Evolutionary conservation across 2,329 filamentous ascomycete species (phyloP), one percentile per base, ranked within the genome.

Genomic region (Leptographium flavum): DNA sequence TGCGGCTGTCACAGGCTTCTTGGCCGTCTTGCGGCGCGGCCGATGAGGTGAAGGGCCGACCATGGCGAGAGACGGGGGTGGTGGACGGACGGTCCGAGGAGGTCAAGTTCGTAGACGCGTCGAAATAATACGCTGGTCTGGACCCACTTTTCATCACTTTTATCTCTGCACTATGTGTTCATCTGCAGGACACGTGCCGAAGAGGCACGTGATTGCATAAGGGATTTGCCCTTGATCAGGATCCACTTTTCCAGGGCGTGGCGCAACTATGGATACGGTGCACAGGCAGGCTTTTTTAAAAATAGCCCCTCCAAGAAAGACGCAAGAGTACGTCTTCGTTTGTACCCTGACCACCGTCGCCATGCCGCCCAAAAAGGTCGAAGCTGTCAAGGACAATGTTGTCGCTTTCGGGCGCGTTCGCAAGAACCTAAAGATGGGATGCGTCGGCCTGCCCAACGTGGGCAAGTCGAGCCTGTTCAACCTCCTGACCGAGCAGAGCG

Each of bases 21-120:
- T 78, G 48, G 58, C 56, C 22, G 36, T 13, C 63, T 69, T 76
- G 58, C 74, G 74, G 61, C 76, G 65, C 41, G 75, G 68, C 57
- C 78, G 80, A 56, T 76, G 75, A 43, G 73, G 67, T 48, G 71
- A 68, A 50, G 65, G 58, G 47, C 64, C 65, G 55, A 67, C 67
- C 70, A 76, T 76, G 33, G 17, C 3, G 33, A 10, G 13, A 15
- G 17, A 7, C 4, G 13, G 13, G 30, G 4, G 30, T 6, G 11
- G 27, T 11, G 27, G 27, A 28, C 11, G 6, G 27, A 28, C 11
- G 27, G 27, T 11, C n/a, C n/a, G n/a, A n/a, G n/a, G n/a, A n/a
- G n/a, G n/a, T n/a, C n/a, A n/a, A n/a, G n/a, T n/a, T n/a, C n/a
- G n/a, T n/a, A n/a, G n/a, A n/a, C n/a, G n/a, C n/a, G n/a, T n/a